A percentile compares a stretch with the other conserved stretches of the same genome.
Evolutionary conservation across 441 rosid species (phyloP).

Genomic region (Populus hybrid): DNA sequence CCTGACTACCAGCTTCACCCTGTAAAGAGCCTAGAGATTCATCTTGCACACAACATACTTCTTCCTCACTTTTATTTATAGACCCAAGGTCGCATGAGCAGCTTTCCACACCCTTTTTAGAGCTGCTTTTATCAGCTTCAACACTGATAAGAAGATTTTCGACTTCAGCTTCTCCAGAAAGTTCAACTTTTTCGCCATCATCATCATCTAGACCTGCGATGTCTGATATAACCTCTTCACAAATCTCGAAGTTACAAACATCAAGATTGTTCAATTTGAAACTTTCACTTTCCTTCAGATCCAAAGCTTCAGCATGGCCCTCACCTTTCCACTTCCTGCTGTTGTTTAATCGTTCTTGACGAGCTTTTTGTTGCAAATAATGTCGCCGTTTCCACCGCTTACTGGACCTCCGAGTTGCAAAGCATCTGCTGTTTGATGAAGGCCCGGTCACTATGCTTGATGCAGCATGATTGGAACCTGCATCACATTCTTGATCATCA

Average conservation of each 20-base stretch:
- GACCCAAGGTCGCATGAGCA: conserved; percentile 26
- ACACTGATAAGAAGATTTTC: conserved; percentile 36
- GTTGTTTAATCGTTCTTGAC: conserved; percentile 84
- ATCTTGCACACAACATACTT: conserved; percentile 33
- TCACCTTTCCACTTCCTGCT: conserved; percentile 96
- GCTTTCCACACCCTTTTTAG: conserved; percentile 33
- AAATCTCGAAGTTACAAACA: conserved; percentile 24
- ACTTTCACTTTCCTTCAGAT: conserved; percentile 33
- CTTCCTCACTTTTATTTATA: conserved; percentile 29
- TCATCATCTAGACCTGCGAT: conserved; percentile 38
- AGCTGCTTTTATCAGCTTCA: conserved; percentile 38
- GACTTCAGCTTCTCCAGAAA: conserved; percentile 33
- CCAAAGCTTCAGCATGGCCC: conserved; percentile 37
- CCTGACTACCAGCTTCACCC: conserved; percentile 35
- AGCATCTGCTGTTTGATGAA: conserved; percentile 57
- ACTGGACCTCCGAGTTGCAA: conserved; percentile 52
- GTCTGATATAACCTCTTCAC: conserved; percentile 34
- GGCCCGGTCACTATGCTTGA: conserved; percentile 42
- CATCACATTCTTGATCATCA: conserved; percentile 16
- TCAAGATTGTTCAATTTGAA: conserved; percentile 28
- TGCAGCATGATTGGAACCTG: conserved; percentile 51
- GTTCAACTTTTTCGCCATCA: conserved; percentile 30
- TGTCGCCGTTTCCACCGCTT: conserved; percentile 90
- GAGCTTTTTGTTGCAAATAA: conserved; percentile 82
- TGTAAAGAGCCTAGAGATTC: conserved; percentile 32